These are phyloP conservation scores for Kwoniella bestiolae DNA, from an alignment of 768 basidiomycete species.

Conservation along the genomic window DNA sequence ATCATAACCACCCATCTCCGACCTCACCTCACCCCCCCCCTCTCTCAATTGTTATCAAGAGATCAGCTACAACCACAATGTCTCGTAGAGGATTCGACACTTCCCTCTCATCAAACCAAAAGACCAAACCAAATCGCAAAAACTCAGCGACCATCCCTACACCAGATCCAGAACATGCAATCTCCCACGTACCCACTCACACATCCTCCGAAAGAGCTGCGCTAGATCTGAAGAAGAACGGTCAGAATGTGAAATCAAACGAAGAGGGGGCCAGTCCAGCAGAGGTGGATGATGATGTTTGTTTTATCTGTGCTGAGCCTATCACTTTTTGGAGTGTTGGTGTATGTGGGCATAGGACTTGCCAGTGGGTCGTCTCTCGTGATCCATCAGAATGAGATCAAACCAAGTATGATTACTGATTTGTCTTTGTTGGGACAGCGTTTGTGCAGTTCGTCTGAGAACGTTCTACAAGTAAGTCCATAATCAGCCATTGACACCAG, in stretches of 20 bases:
- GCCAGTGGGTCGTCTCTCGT: conserved; percentile 63
- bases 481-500: too few species aligned
- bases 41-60: neutral
- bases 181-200: conserved; percentile 32
- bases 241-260: conserved; percentile 7
- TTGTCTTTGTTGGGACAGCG: conserved; percentile 48
- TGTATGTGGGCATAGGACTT: conserved; percentile 90
- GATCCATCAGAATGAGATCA: too few species aligned
- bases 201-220: conserved; percentile 25
- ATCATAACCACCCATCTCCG: neutral
- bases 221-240: conserved; percentile 6
- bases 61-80: conserved; percentile 5
- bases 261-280: conserved; percentile 17
- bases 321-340: conserved; percentile 88
- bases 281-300: conserved; percentile 57
- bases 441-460: conserved; percentile 83
- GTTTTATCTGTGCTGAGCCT: conserved; percentile 94
- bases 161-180: conserved; percentile 26
- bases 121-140: conserved; percentile 12
- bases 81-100: conserved; percentile 24
- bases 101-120: conserved; percentile 8
- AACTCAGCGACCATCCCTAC: conserved; percentile 19
- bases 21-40: neutral
- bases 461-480: conserved; percentile 82
- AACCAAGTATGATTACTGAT: too few species aligned